Evolutionary conservation across 495 filamentous ascomycete genomes (phyloP), one percentile per base, ranked within the genome.

Genomic region (Trichoderma virens): DNA sequence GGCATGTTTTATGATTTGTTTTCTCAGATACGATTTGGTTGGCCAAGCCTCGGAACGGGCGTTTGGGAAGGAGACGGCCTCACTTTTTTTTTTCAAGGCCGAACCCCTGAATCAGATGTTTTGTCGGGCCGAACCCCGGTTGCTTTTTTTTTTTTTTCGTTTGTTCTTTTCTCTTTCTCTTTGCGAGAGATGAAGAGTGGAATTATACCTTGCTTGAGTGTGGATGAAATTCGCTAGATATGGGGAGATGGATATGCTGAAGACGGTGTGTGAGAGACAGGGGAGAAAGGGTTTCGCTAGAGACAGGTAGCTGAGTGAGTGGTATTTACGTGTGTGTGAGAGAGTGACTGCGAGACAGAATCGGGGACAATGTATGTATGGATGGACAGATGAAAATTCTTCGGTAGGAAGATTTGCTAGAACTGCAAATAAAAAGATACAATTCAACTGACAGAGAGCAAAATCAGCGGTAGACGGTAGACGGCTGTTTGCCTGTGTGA

Each of bases 31-130:
- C 23, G 23, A 20, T 30, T 28, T 30, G 27, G 11, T 27, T 30
- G 51, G 51, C 51, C 51, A 30, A 56, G 51, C 51, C 51, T 56
- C 27, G 27, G 27, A 56, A 30, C 13, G 51, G 51, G 51, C 51
- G 51, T 28, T 56, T 30, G 27, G 25, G 16, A 56, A 23, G 7
- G 25, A 56, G 27, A 13, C 27, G 51, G 25, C n/a, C 34, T 38
- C 43, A 2, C 5, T 25, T 47, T 1, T 47, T 6, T 7, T 8
- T 45, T 5, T n/a, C n/a, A n/a, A n/a, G 7, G 4, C 20, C 41
- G 41, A n/a, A 0, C 18, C 43, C 43, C n/a, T 47, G 43, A 47
- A 18, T 47, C 43, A 18, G 43, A 47, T 47, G 43, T 47, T 8
- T 47, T 20, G 18, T 18, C 18, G 43, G 18, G n/a, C n/a, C n/a